Conservation (phyloP, 2,329 filamentous ascomycete genomes). For the Penicillium sp. region DNA sequence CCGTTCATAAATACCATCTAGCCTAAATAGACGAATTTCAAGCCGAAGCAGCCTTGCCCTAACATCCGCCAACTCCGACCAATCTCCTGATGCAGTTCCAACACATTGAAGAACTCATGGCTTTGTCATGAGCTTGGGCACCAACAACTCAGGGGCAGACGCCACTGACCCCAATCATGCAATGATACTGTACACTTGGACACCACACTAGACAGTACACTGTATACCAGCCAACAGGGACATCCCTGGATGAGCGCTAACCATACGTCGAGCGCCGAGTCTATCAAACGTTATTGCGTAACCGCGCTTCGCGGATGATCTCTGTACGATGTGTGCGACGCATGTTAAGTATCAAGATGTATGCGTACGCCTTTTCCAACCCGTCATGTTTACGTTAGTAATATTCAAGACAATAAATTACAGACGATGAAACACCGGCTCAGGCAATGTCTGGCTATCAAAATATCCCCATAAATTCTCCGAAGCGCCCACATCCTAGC, state of each 20-base stretch:
- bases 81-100: not conserved
- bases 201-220: not conserved
- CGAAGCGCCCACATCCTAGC: slow-evolving; percentile 8
- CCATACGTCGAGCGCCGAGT: not conserved
- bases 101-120: not conserved
- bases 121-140: not conserved
- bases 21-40: not conserved
- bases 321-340: slow-evolving; percentile 7
- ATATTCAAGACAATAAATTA: not conserved
- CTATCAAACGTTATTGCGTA: slow-evolving; percentile 19
- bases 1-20: not conserved
- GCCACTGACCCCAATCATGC: not conserved
- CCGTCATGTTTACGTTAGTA: not conserved
- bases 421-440: slow-evolving; percentile 11
- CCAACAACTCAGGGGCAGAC: slow-evolving; percentile 1
- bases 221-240: not conserved
- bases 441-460: not conserved
- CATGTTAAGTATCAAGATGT: not conserved
- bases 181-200: not conserved
- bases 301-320: slow-evolving; percentile 25
- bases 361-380: not conserved
- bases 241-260: not conserved
- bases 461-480: slow-evolving; percentile 17
- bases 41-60: not conserved
- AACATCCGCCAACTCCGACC: not conserved